Evolutionary conservation across 768 basidiomycete genomes (phyloP).

Genomic region (Hirschioporus abietinus): DNA sequence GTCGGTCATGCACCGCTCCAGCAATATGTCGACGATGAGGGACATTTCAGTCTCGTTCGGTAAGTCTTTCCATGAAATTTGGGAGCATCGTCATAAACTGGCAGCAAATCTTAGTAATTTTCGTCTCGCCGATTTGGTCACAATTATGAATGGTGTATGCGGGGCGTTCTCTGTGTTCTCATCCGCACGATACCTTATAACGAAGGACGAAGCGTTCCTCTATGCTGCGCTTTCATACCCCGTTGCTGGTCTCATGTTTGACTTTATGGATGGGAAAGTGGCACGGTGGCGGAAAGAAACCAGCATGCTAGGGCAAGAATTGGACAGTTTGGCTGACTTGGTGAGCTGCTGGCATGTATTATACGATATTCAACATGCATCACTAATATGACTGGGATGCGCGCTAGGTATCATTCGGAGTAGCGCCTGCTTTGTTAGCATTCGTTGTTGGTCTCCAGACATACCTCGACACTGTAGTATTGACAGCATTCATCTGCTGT

Average conservation of each 20-base stretch:
- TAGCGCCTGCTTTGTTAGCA: slow-evolving; percentile 90
- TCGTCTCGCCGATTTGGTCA: slow-evolving; percentile 94
- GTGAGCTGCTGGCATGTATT: slow-evolving; percentile 38
- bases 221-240: slow-evolving; percentile 88
- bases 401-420: slow-evolving; percentile 89
- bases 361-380: neutral
- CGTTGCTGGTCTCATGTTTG: slow-evolving; percentile 92
- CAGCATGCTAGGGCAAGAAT: slow-evolving; percentile 94
- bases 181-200: slow-evolving; percentile 81
- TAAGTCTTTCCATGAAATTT: slow-evolving; percentile 25
- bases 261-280: slow-evolving; percentile 96
- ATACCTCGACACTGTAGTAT: slow-evolving; percentile 80
- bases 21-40: slow-evolving; percentile 83
- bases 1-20: slow-evolving; percentile 46
- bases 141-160: slow-evolving; percentile 98
- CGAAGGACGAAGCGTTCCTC: slow-evolving; percentile 72
- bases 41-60: slow-evolving; percentile 98
- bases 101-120: slow-evolving; percentile 66
- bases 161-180: slow-evolving; percentile 94
- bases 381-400: neutral
- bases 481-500: slow-evolving; percentile 91
- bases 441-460: slow-evolving; percentile 90
- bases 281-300: slow-evolving; percentile 95
- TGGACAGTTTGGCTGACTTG: slow-evolving; percentile 95
- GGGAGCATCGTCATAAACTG: neutral